phyloP scores from a whole-genome alignment of 2,329 filamentous ascomycete genomes.

The Epichloe festucae region DNA sequence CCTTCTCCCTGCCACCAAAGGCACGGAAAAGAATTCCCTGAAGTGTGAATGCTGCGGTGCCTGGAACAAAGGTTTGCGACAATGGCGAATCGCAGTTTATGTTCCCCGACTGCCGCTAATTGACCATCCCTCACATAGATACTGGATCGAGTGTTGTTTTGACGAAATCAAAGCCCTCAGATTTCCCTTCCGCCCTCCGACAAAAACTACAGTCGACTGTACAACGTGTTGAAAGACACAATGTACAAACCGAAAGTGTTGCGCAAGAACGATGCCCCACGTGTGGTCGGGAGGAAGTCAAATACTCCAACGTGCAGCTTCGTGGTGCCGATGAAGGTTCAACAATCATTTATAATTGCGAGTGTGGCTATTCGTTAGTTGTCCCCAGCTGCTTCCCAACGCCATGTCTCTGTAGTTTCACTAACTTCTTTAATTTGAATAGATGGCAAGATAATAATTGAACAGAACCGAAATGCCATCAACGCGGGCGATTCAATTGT shows the following conservation, averaged over 20 bases:
- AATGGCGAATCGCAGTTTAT: not conserved
- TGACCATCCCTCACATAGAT: conserved; percentile 32
- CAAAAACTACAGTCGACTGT: conserved; percentile 74
- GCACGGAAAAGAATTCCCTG: conserved; percentile 61
- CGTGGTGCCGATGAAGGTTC: conserved; percentile 90
- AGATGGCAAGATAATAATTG: conserved; percentile 51
- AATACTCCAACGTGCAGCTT: conserved; percentile 73
- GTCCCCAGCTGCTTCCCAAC: not conserved
- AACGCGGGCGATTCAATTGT: conserved; percentile 2
- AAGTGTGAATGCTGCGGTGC: conserved; percentile 78
- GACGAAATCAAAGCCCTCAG: conserved; percentile 74
- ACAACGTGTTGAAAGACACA: conserved; percentile 66
- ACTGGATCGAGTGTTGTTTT: conserved; percentile 62
- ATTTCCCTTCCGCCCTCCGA: conserved; percentile 81
- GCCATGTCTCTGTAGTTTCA: conserved; percentile 4
- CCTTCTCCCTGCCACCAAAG: conserved; percentile 68
- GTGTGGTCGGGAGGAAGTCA: conserved; percentile 72
- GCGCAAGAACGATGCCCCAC: conserved; percentile 62
- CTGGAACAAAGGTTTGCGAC: conserved; percentile 58
- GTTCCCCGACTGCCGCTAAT: not conserved
- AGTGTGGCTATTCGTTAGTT: conserved; percentile 71
- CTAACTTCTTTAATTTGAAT: not conserved
- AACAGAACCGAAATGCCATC: conserved; percentile 2
- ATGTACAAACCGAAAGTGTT: conserved; percentile 58
- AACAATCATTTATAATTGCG: conserved; percentile 81